A percentile compares a stretch with the other conserved stretches of the same genome.
Conservation (phyloP, 768 basidiomycete genomes). For the Sarcomyxa edulis region DNA sequence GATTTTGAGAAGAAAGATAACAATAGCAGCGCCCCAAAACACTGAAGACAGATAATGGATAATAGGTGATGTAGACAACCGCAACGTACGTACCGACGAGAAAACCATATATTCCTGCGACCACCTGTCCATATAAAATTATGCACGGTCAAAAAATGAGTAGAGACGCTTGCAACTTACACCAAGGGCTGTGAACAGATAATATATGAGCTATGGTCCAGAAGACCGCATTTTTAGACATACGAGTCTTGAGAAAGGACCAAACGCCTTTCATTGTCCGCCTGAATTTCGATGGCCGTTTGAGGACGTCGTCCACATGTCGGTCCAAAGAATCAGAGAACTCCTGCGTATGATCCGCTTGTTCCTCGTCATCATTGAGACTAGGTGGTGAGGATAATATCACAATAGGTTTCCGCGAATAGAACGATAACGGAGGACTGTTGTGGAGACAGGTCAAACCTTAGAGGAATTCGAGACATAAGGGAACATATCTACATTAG, state of each 20-base stretch:
- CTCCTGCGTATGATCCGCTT: conserved; percentile 18
- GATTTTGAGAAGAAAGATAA: conserved; percentile 60
- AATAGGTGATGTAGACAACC: neutral
- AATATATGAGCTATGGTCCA: conserved; percentile 2
- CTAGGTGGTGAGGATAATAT: conserved; percentile 37
- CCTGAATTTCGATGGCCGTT: conserved; percentile 50
- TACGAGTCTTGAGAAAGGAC: conserved; percentile 83
- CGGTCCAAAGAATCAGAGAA: conserved; percentile 53
- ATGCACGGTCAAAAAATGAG: conserved; percentile 1
- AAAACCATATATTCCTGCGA: conserved; percentile 75
- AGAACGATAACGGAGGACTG: conserved; percentile 68
- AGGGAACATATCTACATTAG: conserved; percentile 38
- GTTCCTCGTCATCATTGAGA: conserved; percentile 22
- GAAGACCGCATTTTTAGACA: conserved; percentile 15
- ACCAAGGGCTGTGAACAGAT: conserved; percentile 62
- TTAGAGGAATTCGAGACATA: neutral
- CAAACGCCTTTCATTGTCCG: conserved; percentile 67
- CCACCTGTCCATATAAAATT: conserved; percentile 31
- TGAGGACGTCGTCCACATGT: conserved; percentile 75
- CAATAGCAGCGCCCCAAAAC: conserved; percentile 86
- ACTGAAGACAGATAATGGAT: conserved; percentile 30
- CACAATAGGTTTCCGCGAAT: conserved; percentile 65
- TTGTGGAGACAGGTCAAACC: neutral
- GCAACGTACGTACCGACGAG: conserved; percentile 45
- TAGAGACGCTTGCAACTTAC: conserved; percentile 30